Base-by-base conservation (phyloP, 1,284 basidiomycete genomes). In the Takashimella koratensis region DNA sequence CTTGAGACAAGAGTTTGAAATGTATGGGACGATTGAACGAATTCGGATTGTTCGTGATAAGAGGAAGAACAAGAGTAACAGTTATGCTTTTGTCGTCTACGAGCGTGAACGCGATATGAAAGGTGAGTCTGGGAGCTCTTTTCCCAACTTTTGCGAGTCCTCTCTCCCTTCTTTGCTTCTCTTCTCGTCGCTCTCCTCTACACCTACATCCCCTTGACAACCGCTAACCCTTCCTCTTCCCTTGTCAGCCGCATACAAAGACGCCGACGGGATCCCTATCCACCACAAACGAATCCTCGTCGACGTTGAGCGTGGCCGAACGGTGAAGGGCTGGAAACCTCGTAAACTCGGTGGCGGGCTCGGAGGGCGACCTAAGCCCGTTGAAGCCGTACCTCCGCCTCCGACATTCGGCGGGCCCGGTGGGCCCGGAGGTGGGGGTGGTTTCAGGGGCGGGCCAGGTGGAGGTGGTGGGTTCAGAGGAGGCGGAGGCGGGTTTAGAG, bases 41-140 rank as follows among this genome's bases (percentile, higher is more conserved):
- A 87, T 98, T 64, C 81, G 88, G 51, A 87, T 99, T 50, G 92
- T 98, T 11, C 84, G 87, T 45, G 89, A 96, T 79, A n/a, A n/a
- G n/a, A 86, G 88, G 72, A 88, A 92, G 66, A 86, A 84, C 47
- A 88, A 91, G 59, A 85, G 86, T 67, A 81, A 88, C 60, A 92
- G 93, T 19, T 98, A 98, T 75, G 96, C 95, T 16, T 99, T 99
- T 76, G 83, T 99, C 58, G 91, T 98, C 5, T 99, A 92, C 67
- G 96, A 99, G 74, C 84, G 94, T 23, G 96, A 98, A 78, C 85
- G 93, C 57, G 96, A 99, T 74, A 98, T 98, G 96, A 97, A 97
- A 84, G 90, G 92, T 92, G 66, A 68, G 76, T 71, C 48, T 13
- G 8, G 21, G 12, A 40, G 16, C 45, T 52, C 26, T 43, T 50